Base-by-base conservation (phyloP, 768 basidiomycete genomes). In the Peribolospora baueri region DNA sequence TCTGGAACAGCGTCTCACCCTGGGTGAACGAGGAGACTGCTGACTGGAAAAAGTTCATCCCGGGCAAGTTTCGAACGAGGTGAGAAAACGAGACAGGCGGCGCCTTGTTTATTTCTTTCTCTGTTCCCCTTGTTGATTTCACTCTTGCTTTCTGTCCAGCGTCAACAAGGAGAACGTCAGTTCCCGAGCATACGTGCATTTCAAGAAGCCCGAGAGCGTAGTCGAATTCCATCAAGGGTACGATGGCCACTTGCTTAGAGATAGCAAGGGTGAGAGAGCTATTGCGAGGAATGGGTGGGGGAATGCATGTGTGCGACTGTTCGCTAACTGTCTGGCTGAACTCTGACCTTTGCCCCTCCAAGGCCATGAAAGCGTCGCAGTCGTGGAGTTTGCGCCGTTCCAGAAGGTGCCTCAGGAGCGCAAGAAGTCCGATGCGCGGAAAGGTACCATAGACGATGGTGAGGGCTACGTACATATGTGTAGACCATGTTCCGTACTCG, bases 351-450 rank as follows among this genome's bases (percentile, higher is more conserved):
- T 5, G 45, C 14, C 39, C 3, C 43, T 25, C 5, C 8, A 60
- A 91, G 91, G 91, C 11, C 81, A 80, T 62, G 85, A 91, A 65
- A 84, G 78, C 2, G 74, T 80, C 51, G 88, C 84, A 1, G 72
- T 93, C 4, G 87, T 98, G 5, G 91, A 98, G 67, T 95, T 83
- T 63, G 83, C 93, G 0, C 86, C 88, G 4, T 84, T 81, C 59
- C 88, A 87, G 66, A 93, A 87, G 64, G 68, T 81, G 8, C 84
- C 88, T 0, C 64, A 74, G 0, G 73, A 74, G 57, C 78, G 81
- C 67, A 79, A 78, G 66, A 95, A 91, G 68, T 65, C 66, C 0
- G 91, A 98, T 62, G 75, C 74, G 42, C 72, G 86, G 36, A 80
- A 79, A 60, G 84, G 76, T 0, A 91, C 88, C 0, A 91, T 98